Base-by-base conservation (phyloP, 495 filamentous ascomycete genomes). In the Oleoguttula mirabilis region DNA sequence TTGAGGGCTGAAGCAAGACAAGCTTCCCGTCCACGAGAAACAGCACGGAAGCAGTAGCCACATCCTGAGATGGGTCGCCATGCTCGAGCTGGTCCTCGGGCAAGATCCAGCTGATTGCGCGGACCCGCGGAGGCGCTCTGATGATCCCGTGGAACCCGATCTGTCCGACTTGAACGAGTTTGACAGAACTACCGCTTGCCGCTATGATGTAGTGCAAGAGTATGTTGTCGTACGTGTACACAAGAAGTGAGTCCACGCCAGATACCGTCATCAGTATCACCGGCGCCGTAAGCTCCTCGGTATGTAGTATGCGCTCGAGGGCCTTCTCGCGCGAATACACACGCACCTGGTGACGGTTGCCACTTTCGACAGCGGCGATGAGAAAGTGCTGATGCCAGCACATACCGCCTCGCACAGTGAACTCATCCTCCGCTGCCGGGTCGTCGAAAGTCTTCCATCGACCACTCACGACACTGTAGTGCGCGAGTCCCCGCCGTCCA, bases 91-190 rank as follows among this genome's bases (percentile, higher is more conserved):
- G 92, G 47, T 84, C 77, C 41, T 95, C 88, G 5, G 90, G 88
- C 30, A 96, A 59, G 35, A 96, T 82, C 92, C 92, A 99, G 63
- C 85, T 94, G 33, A 99, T 75, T 4, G 88, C 80, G 45, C 92
- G 74, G 2, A 99, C 92, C 50, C 92, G 72, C 14, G 85, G 83
- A 5, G 92, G 92, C 11, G 92, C 88, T 47, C 88, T 68, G 6
- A 99, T 88, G 52, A 99, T 94, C 23, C 92, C 92, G 60, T 96
- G 79, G 50, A 99, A 87, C 19, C 86, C 86, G 43, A 96, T 96
- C 56, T 95, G 92, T 12, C 92, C 90, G 20, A 96, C 88, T 51
- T 88, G 83, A 14, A 93, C 73, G 20, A 96, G 71, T 34, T 73
- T 75, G n/a, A 94, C 73, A 7, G 69, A 64, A 22, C 76, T 75